Conservation (phyloP, 257 asterid species). For the Buddleja alternifolia region DNA sequence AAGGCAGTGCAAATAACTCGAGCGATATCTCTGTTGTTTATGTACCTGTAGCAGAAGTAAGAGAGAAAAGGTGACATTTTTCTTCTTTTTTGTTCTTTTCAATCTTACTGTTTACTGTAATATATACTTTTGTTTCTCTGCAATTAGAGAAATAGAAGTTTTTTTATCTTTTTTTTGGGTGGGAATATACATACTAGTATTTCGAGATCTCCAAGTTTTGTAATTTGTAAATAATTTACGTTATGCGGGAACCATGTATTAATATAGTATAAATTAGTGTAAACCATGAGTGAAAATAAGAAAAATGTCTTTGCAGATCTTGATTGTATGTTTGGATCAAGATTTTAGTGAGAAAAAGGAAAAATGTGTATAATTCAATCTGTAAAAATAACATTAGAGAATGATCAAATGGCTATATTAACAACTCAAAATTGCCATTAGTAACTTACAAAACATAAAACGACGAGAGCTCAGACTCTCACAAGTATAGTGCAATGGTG, state of each 20-base stretch:
- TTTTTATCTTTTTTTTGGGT: neutral
- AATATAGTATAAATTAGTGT: conserved; percentile 15
- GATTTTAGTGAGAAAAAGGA: too few species aligned
- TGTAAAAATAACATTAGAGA: too few species aligned
- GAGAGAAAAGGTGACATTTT: conserved; percentile 60
- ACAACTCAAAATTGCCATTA: conserved; percentile 13
- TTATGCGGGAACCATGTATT: conserved; percentile 25
- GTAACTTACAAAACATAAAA: neutral
- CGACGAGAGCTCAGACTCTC: neutral
- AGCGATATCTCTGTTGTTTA: conserved; percentile 46
- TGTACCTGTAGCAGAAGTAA: conserved; percentile 82
- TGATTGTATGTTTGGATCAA: too few species aligned
- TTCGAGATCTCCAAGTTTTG: conserved; percentile 22
- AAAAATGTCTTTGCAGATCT: too few species aligned
- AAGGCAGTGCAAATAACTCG: conserved; percentile 33
- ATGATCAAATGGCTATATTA: neutral
- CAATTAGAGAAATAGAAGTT: conserved; percentile 35
- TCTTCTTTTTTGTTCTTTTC: neutral
- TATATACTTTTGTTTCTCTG: conserved; percentile 29
- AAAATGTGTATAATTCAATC: too few species aligned
- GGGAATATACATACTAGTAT: conserved; percentile 17
- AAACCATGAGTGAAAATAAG: too few species aligned
- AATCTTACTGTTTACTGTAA: neutral
- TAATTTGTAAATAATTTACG: conserved; percentile 28
- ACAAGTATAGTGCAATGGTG: too few species aligned